Conservation (phyloP, 805 yeast genomes). For the Saccharomycopsis fermentans region DNA sequence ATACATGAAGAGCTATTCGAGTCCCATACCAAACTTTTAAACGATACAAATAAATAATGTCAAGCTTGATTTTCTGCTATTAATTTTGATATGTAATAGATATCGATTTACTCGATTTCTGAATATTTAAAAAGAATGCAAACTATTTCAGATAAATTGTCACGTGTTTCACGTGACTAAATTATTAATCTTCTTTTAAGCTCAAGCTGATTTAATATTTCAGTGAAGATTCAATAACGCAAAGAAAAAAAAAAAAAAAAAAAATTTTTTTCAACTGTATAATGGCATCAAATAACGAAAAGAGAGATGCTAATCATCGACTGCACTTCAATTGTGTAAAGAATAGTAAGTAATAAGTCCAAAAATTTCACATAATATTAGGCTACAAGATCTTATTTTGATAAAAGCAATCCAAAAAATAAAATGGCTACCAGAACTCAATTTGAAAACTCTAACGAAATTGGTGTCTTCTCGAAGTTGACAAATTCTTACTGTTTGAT, state of each 20-base stretch:
- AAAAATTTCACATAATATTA: no score
- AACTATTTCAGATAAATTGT: neutral
- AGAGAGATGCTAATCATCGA: no score
- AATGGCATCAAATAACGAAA: no score
- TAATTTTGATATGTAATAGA: neutral
- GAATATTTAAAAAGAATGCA: no score
- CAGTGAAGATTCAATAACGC: neutral
- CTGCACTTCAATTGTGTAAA: no score
- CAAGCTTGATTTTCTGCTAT: neutral
- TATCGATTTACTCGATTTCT: no score
- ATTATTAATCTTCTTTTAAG: neutral
- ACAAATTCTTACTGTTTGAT: constrained; percentile 95
- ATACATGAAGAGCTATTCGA: constrained; percentile 49
- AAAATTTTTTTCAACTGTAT: neutral
- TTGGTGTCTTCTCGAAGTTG: constrained; percentile 89
- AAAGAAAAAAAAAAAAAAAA: neutral
- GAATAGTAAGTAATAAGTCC: no score
- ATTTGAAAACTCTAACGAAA: constrained; percentile 80
- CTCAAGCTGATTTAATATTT: constrained; percentile 13
- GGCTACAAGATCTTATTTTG: no score
- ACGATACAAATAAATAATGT: constrained; percentile 3
- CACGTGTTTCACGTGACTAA: neutral
- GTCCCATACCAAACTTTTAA: constrained; percentile 36
- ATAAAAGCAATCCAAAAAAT: neutral
- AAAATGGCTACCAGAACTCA: constrained; percentile 62